Evolutionary conservation across 495 filamentous ascomycete species (phyloP).

Genomic region (Neurospora sp.): DNA sequence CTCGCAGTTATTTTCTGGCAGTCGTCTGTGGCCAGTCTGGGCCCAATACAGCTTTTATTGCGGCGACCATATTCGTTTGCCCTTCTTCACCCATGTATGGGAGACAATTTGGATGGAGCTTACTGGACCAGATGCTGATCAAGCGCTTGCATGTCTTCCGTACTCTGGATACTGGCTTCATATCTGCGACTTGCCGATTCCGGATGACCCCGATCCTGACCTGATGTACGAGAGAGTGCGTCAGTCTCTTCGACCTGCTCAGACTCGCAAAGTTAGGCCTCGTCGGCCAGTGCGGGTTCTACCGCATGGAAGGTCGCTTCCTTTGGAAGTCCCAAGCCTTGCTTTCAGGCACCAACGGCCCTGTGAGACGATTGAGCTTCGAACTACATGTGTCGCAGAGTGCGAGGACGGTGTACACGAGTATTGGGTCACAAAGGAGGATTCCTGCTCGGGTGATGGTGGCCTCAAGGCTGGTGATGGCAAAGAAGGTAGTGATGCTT

Average conservation of each 20-base stretch:
- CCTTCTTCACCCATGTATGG: too few species aligned
- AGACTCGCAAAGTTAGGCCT: not conserved
- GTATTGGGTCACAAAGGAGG: not conserved
- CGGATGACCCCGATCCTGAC: not conserved
- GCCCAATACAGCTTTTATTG: not conserved
- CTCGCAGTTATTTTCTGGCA: not conserved
- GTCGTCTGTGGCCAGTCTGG: not conserved
- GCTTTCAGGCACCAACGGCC: not conserved
- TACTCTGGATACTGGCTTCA: not conserved
- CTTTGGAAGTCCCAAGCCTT: not conserved
- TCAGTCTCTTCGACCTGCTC: not conserved
- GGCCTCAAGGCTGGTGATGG: not conserved
- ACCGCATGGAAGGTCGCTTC: not conserved
- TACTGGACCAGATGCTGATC: not conserved
- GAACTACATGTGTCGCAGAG: not conserved
- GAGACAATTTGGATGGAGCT: not conserved
- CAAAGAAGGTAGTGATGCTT: not conserved
- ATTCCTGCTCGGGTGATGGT: not conserved
- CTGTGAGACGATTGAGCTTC: not conserved
- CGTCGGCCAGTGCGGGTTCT: not conserved
- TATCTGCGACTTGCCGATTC: not conserved
- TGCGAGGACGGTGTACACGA: not conserved
- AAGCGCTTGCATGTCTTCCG: not conserved
- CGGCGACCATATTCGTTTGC: not conserved
- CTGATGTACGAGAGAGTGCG: not conserved